Conservation (phyloP, 495 filamentous ascomycete species). For the Penicillium cinerascens region DNA sequence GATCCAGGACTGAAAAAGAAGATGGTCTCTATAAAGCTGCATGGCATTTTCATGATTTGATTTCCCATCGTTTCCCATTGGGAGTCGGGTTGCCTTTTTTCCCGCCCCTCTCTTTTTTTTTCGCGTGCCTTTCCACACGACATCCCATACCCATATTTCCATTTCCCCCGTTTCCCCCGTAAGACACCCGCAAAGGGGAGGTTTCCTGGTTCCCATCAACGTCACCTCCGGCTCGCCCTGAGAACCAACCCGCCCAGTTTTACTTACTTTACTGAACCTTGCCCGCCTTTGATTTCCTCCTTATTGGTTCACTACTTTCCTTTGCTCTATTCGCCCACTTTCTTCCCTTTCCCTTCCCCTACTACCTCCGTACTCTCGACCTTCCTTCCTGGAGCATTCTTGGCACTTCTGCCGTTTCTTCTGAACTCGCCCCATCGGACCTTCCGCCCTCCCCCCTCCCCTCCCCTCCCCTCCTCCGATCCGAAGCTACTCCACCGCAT, state of each 20-base stretch:
- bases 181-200: neutral
- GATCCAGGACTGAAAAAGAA: neutral
- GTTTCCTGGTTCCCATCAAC: constrained; percentile 5
- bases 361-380: constrained; percentile 4
- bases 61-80: neutral
- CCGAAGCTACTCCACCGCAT: constrained; percentile 25
- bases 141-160: neutral
- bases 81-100: neutral
- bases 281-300: neutral
- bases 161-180: neutral
- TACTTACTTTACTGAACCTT: neutral
- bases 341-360: constrained; percentile 5
- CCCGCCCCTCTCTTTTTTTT: neutral
- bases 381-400: constrained; percentile 17
- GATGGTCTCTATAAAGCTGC: constrained; percentile 1
- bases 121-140: neutral
- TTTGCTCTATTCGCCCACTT: neutral
- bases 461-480: constrained; percentile 16
- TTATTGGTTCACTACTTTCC: constrained; percentile 8
- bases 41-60: neutral
- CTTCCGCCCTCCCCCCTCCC: constrained; percentile 25
- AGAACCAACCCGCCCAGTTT: constrained; percentile 2
- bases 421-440: constrained; percentile 25
- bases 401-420: constrained; percentile 25
- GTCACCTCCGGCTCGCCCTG: constrained; percentile 11